Conservation (phyloP, 208 protist genomes). For the Zelonia costaricensis region DNA sequence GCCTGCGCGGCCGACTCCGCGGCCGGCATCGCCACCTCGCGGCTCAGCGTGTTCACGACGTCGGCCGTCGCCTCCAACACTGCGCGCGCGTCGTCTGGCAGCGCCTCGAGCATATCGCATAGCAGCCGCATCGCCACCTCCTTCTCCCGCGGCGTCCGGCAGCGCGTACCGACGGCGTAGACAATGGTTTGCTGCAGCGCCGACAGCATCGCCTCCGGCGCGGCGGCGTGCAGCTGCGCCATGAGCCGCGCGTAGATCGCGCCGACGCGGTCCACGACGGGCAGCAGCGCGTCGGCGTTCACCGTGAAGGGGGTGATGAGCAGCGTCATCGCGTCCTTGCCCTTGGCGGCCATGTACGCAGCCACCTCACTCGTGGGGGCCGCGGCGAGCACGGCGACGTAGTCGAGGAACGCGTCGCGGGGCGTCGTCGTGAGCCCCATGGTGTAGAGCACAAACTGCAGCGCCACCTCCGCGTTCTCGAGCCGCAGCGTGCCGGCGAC, state of each 20-base stretch:
- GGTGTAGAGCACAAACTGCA: conserved; percentile 71
- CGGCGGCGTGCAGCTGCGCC: conserved; percentile 26
- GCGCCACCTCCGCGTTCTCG: conserved; percentile 35
- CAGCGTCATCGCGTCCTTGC: conserved; percentile 64
- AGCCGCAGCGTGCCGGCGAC: conserved; percentile 42
- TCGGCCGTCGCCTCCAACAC: conserved; percentile 16
- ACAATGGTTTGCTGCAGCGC: conserved; percentile 48
- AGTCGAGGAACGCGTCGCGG: conserved; percentile 44
- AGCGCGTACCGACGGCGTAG: conserved; percentile 54
- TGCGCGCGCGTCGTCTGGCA: conserved; percentile 20
- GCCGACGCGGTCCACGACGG: conserved; percentile 43
- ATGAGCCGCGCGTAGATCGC: conserved; percentile 53
- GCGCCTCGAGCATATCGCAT: conserved; percentile 41
- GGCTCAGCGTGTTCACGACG: conserved; percentile 46
- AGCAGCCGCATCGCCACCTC: conserved; percentile 59
- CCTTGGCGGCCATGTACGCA: conserved; percentile 37
- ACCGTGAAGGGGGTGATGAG: conserved; percentile 74
- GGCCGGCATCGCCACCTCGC: conserved; percentile 68
- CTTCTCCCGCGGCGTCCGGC: conserved; percentile 77
- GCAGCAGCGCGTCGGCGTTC: conserved; percentile 62
- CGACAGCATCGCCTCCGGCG: conserved; percentile 19
- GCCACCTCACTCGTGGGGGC: conserved; percentile 34
- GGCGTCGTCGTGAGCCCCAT: conserved; percentile 65
- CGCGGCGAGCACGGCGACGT: conserved; percentile 56
- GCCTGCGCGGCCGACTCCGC: conserved; percentile 57